Base-by-base conservation (phyloP, 2,329 filamentous ascomycete genomes). In the Cyclaneusma minus region DNA sequence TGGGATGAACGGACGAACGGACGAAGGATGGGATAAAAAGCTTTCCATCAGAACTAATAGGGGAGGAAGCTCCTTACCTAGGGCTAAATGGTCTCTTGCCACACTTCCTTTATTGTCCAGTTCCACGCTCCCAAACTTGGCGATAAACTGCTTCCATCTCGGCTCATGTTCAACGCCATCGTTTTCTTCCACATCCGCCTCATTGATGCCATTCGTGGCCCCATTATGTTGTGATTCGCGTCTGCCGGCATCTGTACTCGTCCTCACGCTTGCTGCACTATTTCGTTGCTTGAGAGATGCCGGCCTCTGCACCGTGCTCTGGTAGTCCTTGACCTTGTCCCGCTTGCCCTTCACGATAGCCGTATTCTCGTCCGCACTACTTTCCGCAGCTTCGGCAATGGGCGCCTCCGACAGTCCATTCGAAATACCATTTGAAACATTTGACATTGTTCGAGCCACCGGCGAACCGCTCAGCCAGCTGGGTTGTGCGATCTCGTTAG, bases 61-160 rank as follows among this genome's bases (percentile, higher is more conserved):
- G 16, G 9, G 13, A 15, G 28, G 13, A 38, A n/a, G n/a, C n/a
- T n/a, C n/a, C 52, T 16, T 49, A 85, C 79, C 79, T 25, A 89
- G 54, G 13, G 81, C 81, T 29, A 89, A 56, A 54, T 89, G 81
- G 50, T 89, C 81, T 42, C 81, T 60, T 7, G 81, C 81, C 20
- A 87, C 80, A 44, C 75, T 82, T 20, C 81, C 81, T 51, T 83
- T 87, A 44, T 89, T 89, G 50, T 89, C 81, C 33, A 89, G 52
- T 55, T 87, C 80, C 27, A 89, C 63, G 21, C 35, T 39, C 15
- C 46, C 43, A 37, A 74, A 61, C 30, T 57, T 50, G 6, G 46
- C 51, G 13, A 60, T 38, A 20, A 67, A 47, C 16, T 45, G 44
- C 39, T 55, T 54, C 61, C 64, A 71, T 64, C 72, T 35, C n/a